These are phyloP conservation scores for Trichoderma sp. DNA, from an alignment of 2,329 filamentous ascomycete genomes.

Conservation along the genomic window DNA sequence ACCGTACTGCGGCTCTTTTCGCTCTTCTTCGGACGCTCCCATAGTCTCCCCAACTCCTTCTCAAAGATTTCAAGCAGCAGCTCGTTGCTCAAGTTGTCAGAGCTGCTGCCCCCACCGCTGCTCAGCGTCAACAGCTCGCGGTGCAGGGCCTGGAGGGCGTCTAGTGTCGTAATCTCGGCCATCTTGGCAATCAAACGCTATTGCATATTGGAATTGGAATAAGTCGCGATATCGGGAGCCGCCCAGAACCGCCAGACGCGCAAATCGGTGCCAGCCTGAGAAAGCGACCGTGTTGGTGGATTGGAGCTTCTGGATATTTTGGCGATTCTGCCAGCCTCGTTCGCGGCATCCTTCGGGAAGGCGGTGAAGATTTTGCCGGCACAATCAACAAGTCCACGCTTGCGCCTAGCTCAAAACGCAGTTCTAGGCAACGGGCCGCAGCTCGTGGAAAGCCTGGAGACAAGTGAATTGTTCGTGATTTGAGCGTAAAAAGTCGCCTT, in stretches of 20 bases:
- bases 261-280: conserved; percentile 27
- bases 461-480: not conserved
- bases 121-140: conserved; percentile 77
- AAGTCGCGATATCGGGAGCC: conserved; percentile 22
- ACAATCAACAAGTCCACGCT: not conserved
- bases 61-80: conserved; percentile 70
- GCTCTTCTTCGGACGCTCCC: conserved; percentile 70
- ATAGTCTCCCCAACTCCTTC: conserved; percentile 69
- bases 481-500: not conserved
- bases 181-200: conserved; percentile 53
- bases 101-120: conserved; percentile 60
- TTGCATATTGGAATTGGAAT: conserved; percentile 42
- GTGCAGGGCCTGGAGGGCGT: conserved; percentile 79
- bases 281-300: conserved; percentile 17
- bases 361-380: conserved; percentile 39
- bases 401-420: not conserved
- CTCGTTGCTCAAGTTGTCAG: conserved; percentile 68
- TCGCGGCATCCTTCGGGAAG: conserved; percentile 27
- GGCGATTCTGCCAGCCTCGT: conserved; percentile 35
- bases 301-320: conserved; percentile 22
- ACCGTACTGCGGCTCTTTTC: conserved; percentile 72
- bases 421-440: conserved; percentile 11
- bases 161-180: conserved; percentile 71
- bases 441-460: not conserved
- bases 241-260: conserved; percentile 23